Evolutionary conservation across 2,329 filamentous ascomycete genomes (phyloP).

Genomic region (Dactylonectria macrodidyma): DNA sequence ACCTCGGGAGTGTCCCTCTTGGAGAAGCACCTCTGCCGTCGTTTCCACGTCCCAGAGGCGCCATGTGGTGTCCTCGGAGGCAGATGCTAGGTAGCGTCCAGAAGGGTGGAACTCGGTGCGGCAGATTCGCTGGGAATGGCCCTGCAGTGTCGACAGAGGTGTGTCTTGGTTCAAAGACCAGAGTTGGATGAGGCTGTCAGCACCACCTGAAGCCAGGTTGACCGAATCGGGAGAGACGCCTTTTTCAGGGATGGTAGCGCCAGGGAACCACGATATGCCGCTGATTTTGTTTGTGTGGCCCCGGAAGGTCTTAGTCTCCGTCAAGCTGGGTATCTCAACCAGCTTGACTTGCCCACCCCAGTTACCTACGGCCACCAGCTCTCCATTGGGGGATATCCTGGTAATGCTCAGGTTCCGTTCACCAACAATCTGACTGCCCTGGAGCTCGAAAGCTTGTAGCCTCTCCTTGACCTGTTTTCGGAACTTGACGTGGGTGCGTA

Average conservation of each 20-base stretch:
- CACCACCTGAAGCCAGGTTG: slow-evolving; percentile 92
- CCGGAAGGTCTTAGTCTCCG: slow-evolving; percentile 81
- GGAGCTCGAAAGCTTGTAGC: slow-evolving; percentile 87
- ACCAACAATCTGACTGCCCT: slow-evolving; percentile 92
- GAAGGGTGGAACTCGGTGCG: slow-evolving; percentile 96
- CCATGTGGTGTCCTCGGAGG: slow-evolving; percentile 97
- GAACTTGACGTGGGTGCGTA: slow-evolving; percentile 93
- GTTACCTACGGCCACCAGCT: slow-evolving; percentile 89
- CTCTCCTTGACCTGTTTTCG: slow-evolving; percentile 90
- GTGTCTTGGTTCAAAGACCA: slow-evolving; percentile 93
- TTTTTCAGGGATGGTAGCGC: slow-evolving; percentile 80
- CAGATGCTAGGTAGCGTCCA: slow-evolving; percentile 89
- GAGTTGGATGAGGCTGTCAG: slow-evolving; percentile 88
- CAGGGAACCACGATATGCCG: slow-evolving; percentile 91
- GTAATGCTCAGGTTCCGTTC: slow-evolving; percentile 94
- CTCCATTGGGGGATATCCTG: slow-evolving; percentile 88
- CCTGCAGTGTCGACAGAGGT: slow-evolving; percentile 84
- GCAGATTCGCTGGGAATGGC: slow-evolving; percentile 90
- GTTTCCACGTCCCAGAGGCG: slow-evolving; percentile 94
- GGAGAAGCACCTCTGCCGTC: slow-evolving; percentile 85
- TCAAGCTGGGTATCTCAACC: slow-evolving; percentile 85
- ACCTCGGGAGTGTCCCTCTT: slow-evolving; percentile 95
- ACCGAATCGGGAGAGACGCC: slow-evolving; percentile 80
- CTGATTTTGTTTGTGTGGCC: slow-evolving; percentile 93
- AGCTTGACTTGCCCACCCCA: slow-evolving; percentile 93